Base-by-base conservation (phyloP, 306 rosid species). In the Pueraria montana region DNA sequence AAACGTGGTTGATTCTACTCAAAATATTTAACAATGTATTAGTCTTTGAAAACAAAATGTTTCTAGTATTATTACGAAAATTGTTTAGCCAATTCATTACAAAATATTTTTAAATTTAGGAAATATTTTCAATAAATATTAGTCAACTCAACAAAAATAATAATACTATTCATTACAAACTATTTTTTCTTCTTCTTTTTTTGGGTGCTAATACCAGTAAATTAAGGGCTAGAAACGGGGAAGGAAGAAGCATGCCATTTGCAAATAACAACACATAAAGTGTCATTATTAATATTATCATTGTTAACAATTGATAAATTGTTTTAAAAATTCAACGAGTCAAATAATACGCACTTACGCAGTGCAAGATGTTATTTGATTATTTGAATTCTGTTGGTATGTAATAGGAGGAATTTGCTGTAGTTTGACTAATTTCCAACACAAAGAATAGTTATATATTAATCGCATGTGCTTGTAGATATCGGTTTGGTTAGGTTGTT, bases 331-430 rank as follows among this genome's bases (percentile, higher is more conserved):
- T 26, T 62, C 9, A 61, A 11, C 18, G 5, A 61, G 67, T 14
- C 40, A 61, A 61, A 24, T 61, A 61, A 61, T 9, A 55, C 62
- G 27, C 59, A 55, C 18, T 61, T 12, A 58, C 14, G 36, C n/a
- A 13, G 40, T 71, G 27, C 16, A 55, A 45, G 34, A 16, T 45
- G 38, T 50, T 27, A 58, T 56, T 26, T 80, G 84, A 45, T 34
- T 30, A 64, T 32, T 64, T 32, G 21, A 10, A 4, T 38, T 53
- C 53, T 14, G 40, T 49, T 69, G 58, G 69, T 11, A 42, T 23
- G n/a, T n/a, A 24, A 68, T 27, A 26, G 40, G 11, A 12, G 5
- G 20, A 59, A 59, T 23, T 59, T 26, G 38, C 8, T 61, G 67
- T 59, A 64, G 32, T 27, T 64, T 62, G 11, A 62, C 34, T 62